phyloP scores from a whole-genome alignment of 1,284 basidiomycete genomes.

The Cutaneotrichosporon mucoides region DNA sequence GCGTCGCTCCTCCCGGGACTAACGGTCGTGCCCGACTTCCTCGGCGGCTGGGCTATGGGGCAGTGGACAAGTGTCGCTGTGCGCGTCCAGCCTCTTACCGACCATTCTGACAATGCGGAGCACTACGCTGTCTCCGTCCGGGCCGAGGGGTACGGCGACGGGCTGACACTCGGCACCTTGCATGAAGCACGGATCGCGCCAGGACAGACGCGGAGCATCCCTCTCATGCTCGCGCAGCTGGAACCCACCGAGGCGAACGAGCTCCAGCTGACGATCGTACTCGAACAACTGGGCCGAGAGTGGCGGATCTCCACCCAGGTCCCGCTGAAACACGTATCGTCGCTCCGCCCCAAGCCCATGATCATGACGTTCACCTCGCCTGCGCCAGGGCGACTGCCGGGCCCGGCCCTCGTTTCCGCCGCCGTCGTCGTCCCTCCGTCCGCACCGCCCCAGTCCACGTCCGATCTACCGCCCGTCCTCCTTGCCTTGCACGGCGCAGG shows the following conservation, averaged over 20 bases:
- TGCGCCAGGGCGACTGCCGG: neutral
- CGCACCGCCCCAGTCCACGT: neutral
- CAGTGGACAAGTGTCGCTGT: slow-evolving; percentile 27
- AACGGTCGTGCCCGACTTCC: slow-evolving; percentile 26
- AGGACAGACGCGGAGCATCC: slow-evolving; percentile 14
- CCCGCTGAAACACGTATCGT: neutral
- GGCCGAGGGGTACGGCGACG: slow-evolving; percentile 1
- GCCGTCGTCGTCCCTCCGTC: slow-evolving; percentile 32
- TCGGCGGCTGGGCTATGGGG: slow-evolving; percentile 39
- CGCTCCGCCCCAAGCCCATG: slow-evolving; percentile 11
- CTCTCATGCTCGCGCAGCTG: slow-evolving; percentile 4
- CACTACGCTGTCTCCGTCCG: neutral
- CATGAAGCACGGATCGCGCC: neutral
- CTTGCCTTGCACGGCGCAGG: slow-evolving; percentile 47
- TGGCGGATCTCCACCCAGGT: neutral
- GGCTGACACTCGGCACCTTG: neutral
- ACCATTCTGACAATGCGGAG: neutral
- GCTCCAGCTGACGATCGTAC: neutral
- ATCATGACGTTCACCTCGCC: slow-evolving; percentile 31
- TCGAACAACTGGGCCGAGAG: neutral
- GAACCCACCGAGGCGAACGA: neutral
- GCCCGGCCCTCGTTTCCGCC: slow-evolving; percentile 28
- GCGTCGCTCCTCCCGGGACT: slow-evolving; percentile 5
- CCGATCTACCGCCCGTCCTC: slow-evolving; percentile 25
- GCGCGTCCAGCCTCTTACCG: slow-evolving; percentile 9